Conservation (phyloP, 2,329 filamentous ascomycete genomes). For the Exophiala phaeomuriformis region DNA sequence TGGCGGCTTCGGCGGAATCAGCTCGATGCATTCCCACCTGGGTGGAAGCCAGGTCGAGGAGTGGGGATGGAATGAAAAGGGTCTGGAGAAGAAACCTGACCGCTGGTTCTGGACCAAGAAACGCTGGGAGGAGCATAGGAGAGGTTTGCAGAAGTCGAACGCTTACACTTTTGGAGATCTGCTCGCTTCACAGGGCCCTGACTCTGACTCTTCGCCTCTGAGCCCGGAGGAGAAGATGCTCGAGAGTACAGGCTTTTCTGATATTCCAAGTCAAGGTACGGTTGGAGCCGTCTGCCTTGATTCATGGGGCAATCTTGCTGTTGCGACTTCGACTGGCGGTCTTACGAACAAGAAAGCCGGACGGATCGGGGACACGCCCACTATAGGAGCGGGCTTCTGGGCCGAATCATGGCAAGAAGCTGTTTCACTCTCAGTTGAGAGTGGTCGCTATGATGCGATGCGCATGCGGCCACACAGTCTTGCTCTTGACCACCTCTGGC, state of each 20-base stretch:
- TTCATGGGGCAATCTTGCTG: constrained; percentile 63
- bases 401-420: constrained; percentile 65
- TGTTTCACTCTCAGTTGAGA: background rate
- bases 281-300: constrained; percentile 78
- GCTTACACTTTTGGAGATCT: constrained; percentile 17
- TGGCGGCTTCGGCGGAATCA: constrained; percentile 32
- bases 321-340: constrained; percentile 62
- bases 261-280: constrained; percentile 75
- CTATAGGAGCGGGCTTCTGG: constrained; percentile 80
- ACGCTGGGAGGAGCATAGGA: constrained; percentile 70
- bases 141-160: constrained; percentile 44
- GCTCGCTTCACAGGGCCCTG: constrained; percentile 10
- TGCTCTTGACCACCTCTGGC: constrained; percentile 5
- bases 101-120: constrained; percentile 71
- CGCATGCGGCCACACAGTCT: background rate
- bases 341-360: constrained; percentile 85
- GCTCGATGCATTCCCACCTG: constrained; percentile 56
- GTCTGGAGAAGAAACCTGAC: constrained; percentile 60
- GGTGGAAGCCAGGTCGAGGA: constrained; percentile 61
- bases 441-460: background rate
- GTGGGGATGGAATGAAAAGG: constrained; percentile 52
- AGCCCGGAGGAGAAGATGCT: constrained; percentile 33
- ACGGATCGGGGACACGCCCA: constrained; percentile 78
- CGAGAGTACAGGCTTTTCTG: constrained; percentile 43
- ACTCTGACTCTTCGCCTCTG: constrained; percentile 23